Conservation (phyloP, 192 early-diverging fungal species). For the Coemansia sp. region DNA sequence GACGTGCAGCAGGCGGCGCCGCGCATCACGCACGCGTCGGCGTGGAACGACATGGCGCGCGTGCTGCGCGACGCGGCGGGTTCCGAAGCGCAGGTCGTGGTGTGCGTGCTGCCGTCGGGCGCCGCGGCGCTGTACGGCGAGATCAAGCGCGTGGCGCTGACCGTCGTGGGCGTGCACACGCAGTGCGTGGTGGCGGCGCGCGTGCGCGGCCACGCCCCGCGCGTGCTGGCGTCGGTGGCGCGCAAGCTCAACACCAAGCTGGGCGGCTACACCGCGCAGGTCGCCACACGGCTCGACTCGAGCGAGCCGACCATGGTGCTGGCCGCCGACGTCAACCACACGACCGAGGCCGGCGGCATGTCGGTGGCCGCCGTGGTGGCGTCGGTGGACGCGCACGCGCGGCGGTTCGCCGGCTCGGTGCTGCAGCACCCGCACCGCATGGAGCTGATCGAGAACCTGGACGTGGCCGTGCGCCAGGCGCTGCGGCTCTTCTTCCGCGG, state of each 20-base stretch:
- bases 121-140: conserved; percentile 38
- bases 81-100: conserved; percentile 2
- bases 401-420: conserved; percentile 20
- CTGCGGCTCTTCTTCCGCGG: conserved; percentile 36
- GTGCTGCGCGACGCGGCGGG: not conserved
- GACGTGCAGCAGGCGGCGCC: conserved; percentile 11
- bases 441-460: conserved; percentile 35
- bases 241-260: conserved; percentile 66
- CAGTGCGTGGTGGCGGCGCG: conserved; percentile 47
- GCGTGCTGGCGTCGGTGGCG: conserved; percentile 23
- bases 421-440: conserved; percentile 36
- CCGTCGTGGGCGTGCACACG: conserved; percentile 47
- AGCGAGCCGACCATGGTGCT: conserved; percentile 53
- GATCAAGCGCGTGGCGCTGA: conserved; percentile 53
- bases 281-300: conserved; percentile 8
- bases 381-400: conserved; percentile 22
- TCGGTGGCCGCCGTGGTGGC: conserved; percentile 51
- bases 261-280: conserved; percentile 52
- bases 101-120: conserved; percentile 24
- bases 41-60: not conserved
- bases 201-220: conserved; percentile 4
- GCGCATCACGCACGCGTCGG: conserved; percentile 3
- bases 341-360: conserved; percentile 32
- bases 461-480: conserved; percentile 31
- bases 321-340: conserved; percentile 58